These are phyloP conservation scores for Colletotrichum sansevieriae DNA, from an alignment of 2,329 filamentous ascomycete genomes.

Conservation along the genomic window DNA sequence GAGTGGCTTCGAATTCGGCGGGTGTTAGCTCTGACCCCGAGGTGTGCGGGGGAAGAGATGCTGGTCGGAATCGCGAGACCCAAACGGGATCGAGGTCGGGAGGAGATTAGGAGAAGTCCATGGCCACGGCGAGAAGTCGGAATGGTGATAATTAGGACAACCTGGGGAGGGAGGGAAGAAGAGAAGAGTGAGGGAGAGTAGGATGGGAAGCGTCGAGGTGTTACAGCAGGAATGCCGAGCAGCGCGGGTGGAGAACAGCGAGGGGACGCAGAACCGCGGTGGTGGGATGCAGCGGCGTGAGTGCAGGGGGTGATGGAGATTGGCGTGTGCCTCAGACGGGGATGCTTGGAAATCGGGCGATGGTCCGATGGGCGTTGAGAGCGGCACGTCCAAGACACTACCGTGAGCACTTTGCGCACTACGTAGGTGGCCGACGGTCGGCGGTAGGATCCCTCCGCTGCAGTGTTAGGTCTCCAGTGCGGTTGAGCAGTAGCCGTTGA, in stretches of 20 bases:
- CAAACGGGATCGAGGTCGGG: conserved; percentile 36
- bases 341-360: conserved; percentile 42
- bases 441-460: background rate
- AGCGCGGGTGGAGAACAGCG: conserved; percentile 38
- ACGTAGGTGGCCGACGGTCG: conserved; percentile 11
- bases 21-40: conserved; percentile 33
- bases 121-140: conserved; percentile 20
- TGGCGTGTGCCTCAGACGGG: conserved; percentile 32
- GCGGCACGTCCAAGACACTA: conserved; percentile 7
- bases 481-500: background rate
- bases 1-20: conserved; percentile 31
- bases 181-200: background rate
- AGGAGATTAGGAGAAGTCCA: conserved; percentile 33
- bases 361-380: conserved; percentile 35
- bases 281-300: conserved; percentile 36
- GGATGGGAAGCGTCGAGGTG: conserved; percentile 13
- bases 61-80: conserved; percentile 40
- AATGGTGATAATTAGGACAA: conserved; percentile 16
- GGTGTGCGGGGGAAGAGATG: conserved; percentile 37
- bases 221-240: conserved; percentile 37
- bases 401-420: conserved; percentile 7
- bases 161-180: conserved; percentile 17
- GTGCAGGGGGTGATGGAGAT: conserved; percentile 20
- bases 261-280: conserved; percentile 38
- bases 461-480: background rate